Evolutionary conservation across 768 basidiomycete genomes (phyloP).

Genomic region (Podaxis mareebaensis): DNA sequence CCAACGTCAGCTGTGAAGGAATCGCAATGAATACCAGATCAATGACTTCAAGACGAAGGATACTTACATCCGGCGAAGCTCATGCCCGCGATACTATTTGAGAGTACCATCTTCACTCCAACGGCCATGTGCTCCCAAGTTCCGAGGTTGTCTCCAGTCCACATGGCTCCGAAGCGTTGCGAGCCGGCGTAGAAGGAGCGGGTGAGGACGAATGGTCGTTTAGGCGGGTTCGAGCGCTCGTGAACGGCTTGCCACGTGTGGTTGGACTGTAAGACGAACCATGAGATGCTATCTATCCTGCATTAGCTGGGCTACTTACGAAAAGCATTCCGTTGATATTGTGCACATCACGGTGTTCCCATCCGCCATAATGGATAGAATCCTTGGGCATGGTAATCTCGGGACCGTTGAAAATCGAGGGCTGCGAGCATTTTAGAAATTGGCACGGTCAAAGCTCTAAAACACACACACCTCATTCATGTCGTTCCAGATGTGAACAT

Average conservation of each 20-base stretch:
- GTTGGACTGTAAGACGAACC: slow-evolving; percentile 61
- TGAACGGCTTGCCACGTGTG: slow-evolving; percentile 79
- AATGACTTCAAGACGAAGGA: background rate
- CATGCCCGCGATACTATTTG: slow-evolving; percentile 88
- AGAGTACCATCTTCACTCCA: slow-evolving; percentile 90
- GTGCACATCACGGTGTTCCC: slow-evolving; percentile 98
- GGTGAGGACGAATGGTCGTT: slow-evolving; percentile 93
- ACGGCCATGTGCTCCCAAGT: slow-evolving; percentile 98
- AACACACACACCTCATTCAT: slow-evolving; percentile 87
- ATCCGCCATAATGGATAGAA: slow-evolving; percentile 84
- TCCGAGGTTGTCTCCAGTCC: slow-evolving; percentile 98
- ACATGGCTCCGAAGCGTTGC: slow-evolving; percentile 95
- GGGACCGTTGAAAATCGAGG: slow-evolving; percentile 97
- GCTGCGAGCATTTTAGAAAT: slow-evolving; percentile 38
- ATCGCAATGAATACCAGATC: slow-evolving; percentile 7
- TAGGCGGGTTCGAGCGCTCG: slow-evolving; percentile 69
- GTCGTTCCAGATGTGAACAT: slow-evolving; percentile 96
- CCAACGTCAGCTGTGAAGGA: slow-evolving; percentile 83
- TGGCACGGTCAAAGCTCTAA: background rate
- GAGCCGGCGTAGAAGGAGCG: slow-evolving; percentile 95
- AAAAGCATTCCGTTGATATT: slow-evolving; percentile 97
- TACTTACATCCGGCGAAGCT: slow-evolving; percentile 85
- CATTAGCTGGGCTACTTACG: slow-evolving; percentile 39
- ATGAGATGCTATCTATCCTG: background rate
- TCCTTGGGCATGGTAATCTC: slow-evolving; percentile 79